Conservation (phyloP, 1,139 yeast genomes). For the Pichia sorboxylosa region DNA sequence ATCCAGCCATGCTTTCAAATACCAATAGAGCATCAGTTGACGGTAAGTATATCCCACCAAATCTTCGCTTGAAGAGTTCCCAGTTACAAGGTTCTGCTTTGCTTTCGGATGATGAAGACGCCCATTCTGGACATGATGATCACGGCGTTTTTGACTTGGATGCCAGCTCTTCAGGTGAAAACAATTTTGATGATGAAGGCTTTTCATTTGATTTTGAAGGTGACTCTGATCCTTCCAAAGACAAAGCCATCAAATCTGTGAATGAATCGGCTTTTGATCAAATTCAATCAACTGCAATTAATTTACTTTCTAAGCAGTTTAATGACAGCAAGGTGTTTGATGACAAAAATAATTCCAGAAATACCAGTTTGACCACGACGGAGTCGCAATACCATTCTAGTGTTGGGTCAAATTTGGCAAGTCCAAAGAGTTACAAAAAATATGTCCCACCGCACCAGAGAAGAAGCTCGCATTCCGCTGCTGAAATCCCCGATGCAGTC, state of each 20-base stretch:
- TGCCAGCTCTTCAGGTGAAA: conserved; percentile 1
- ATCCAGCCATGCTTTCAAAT: background rate
- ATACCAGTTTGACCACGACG: conserved; percentile 16
- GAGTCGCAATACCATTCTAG: conserved; percentile 17
- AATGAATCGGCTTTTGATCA: conserved; percentile 23
- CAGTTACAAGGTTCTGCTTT: conserved; percentile 9
- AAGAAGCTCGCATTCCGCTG: conserved; percentile 24
- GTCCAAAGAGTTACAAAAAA: conserved; percentile 16
- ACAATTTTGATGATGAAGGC: conserved; percentile 5
- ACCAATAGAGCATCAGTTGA: conserved; percentile 10
- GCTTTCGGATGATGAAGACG: conserved; percentile 28
- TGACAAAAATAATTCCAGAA: conserved; percentile 15
- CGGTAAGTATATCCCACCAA: conserved; percentile 58
- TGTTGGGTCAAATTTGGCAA: conserved; percentile 16
- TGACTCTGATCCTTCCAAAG: background rate
- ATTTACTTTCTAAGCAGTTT: conserved; percentile 17
- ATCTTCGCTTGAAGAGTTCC: conserved; percentile 18
- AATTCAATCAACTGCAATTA: conserved; percentile 9
- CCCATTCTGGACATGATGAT: conserved; percentile 15
- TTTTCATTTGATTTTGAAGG: conserved; percentile 12
- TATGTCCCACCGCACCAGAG: conserved; percentile 42
- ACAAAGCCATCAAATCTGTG: background rate
- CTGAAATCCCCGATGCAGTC: conserved; percentile 7
- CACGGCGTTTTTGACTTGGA: conserved; percentile 5
- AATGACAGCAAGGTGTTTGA: conserved; percentile 14